Evolutionary conservation across 768 basidiomycete genomes (phyloP), one percentile per base, ranked within the genome.

Genomic region (Heimioporus sp.): DNA sequence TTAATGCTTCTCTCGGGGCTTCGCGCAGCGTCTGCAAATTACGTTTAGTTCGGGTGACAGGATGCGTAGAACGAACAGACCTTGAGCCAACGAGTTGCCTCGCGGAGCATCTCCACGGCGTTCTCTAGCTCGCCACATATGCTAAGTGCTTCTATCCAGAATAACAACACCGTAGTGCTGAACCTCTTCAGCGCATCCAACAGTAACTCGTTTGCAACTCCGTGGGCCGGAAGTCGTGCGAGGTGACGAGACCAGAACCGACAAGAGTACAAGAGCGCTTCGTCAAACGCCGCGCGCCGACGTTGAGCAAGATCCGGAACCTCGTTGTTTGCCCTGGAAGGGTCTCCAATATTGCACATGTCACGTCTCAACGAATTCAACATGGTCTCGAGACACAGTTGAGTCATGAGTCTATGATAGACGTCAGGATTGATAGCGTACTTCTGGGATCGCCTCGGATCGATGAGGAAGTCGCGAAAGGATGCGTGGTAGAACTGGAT

Each of bases 401-500:
- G 24, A 28, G 24, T 7, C 24, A 28, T 28, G 24, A 28, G 24
- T 28, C 24, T 28, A 28, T 28, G 24, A 28, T 28, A 28, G 24
- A 28, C 24, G 24, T 28, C 24, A 28, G 24, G 24, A 7, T 28
- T 28, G 5, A 28, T 28, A 7, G 24, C 24, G 5, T 28, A 28
- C 24, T 28, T 28, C 7, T 28, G 24, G 5, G 24, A 28, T 28
- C 24, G 24, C 24, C 24, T 28, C 7, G 24, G 24, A 28, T 28
- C 24, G 24, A 28, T 28, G 24, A 28, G 24, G 24, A 28, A 28
- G 24, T 28, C 24, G 24, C 24, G 24, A 28, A 61, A 61, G 20
- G 58, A 59, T 10, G 59, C 58, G 16, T 61, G 60, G 17, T 61
- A 60, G 31, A 61, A 60, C 17, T 59, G 60, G 30, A 61, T 49